phyloP scores from a whole-genome alignment of 2,329 filamentous ascomycete genomes.

The Fusarium pseudograminearum region DNA sequence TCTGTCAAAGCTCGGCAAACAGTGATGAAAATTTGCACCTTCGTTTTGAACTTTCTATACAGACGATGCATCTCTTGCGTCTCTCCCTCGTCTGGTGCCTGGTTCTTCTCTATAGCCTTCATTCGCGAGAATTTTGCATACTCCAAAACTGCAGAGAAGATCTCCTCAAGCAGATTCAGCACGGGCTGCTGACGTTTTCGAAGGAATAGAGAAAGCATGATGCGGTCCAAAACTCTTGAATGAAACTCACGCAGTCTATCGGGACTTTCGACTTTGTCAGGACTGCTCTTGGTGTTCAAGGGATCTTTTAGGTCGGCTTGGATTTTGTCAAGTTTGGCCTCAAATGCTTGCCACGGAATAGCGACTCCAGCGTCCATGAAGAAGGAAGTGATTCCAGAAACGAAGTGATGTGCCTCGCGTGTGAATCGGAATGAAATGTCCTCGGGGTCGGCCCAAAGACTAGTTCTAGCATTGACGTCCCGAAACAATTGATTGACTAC shows the following conservation, averaged over 20 bases:
- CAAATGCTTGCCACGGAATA: constrained; percentile 78
- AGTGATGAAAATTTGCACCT: constrained; percentile 78
- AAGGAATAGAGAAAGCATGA: constrained; percentile 79
- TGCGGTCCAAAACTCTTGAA: constrained; percentile 78
- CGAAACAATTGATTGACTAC: constrained; percentile 75
- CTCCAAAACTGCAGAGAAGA: constrained; percentile 77
- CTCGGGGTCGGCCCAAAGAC: constrained; percentile 53
- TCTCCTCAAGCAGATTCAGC: constrained; percentile 78
- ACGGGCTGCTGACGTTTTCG: constrained; percentile 80
- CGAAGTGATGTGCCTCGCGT: constrained; percentile 83
- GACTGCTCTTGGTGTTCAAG: constrained; percentile 51
- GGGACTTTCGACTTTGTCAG: constrained; percentile 62
- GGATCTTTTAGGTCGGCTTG: constrained; percentile 66
- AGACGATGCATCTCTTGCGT: constrained; percentile 56
- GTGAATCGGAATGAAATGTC: constrained; percentile 69
- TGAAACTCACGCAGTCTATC: constrained; percentile 77
- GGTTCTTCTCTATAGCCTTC: constrained; percentile 51
- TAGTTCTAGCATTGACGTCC: constrained; percentile 61
- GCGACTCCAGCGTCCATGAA: constrained; percentile 83
- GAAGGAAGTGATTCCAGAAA: constrained; percentile 78
- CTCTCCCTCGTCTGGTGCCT: constrained; percentile 20
- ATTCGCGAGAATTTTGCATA: constrained; percentile 70
- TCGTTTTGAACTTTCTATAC: constrained; percentile 76
- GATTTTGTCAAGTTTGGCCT: constrained; percentile 72
- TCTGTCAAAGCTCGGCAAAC: constrained; percentile 77